Percentiles rank a stretch among this genome's conserved stretches.
Evolutionary conservation across 2,329 filamentous ascomycete genomes (phyloP).

Genomic region (Microsporum audouinii): DNA sequence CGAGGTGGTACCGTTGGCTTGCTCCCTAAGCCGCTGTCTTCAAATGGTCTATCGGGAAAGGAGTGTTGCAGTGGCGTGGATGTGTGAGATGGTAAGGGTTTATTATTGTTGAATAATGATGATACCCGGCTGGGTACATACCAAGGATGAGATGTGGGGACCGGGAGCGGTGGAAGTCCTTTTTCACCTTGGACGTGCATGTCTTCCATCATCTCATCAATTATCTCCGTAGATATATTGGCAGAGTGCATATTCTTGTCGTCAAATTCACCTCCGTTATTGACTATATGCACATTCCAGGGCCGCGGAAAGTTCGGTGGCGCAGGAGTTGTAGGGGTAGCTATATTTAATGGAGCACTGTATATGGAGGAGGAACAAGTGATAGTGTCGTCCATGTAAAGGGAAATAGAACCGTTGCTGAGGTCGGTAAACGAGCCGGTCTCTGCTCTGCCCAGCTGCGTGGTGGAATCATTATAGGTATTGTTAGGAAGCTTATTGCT

Average conservation of each 20-base stretch:
- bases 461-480: not conserved
- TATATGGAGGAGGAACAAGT: not conserved
- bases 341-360: not conserved
- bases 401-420: conserved; percentile 1
- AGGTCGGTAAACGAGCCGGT: not conserved
- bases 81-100: not conserved
- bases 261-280: not conserved
- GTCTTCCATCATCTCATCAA: conserved; percentile 6
- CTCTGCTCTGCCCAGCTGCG: not conserved
- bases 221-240: not conserved
- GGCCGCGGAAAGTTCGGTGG: not conserved
- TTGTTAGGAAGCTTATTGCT: not conserved
- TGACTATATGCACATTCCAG: not conserved
- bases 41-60: not conserved
- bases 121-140: not conserved
- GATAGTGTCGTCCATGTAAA: not conserved
- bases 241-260: not conserved
- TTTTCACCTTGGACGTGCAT: conserved; percentile 1
- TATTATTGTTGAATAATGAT: not conserved
- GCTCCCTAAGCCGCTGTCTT: not conserved
- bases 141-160: not conserved
- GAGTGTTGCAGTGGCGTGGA: not conserved
- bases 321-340: not conserved
- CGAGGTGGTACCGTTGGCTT: not conserved
- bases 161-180: not conserved